A percentile compares a stretch with the other conserved stretches of the same genome.
phyloP scores from a whole-genome alignment of 345 rosid species.

The Toxicodendron radicans region DNA sequence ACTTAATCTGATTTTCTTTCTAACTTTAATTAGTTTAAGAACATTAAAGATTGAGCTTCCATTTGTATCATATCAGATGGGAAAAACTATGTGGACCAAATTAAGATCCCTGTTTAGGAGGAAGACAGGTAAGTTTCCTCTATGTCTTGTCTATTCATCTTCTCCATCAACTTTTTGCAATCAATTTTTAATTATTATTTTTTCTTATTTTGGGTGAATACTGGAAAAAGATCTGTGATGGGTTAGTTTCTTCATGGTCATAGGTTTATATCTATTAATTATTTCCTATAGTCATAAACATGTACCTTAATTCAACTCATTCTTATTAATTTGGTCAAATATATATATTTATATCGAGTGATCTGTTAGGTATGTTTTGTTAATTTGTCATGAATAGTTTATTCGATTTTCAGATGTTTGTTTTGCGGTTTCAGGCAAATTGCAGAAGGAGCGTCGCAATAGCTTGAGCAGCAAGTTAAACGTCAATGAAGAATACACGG shows the following conservation, averaged over 20 bases:
- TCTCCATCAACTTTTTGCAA: too few relatives aligned
- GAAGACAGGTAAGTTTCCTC: conserved; percentile 28
- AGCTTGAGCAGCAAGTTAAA: conserved; percentile 45
- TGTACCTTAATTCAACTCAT: too few relatives aligned
- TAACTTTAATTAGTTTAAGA: neutral
- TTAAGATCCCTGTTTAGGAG: conserved; percentile 33
- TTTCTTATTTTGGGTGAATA: neutral
- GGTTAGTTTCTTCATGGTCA: too few relatives aligned
- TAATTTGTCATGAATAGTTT: neutral
- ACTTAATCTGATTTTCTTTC: neutral
- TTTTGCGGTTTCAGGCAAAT: conserved; percentile 42
- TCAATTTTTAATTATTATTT: neutral
- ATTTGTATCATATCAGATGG: conserved; percentile 12
- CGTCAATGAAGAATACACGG: conserved; percentile 77
- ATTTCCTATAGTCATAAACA: too few relatives aligned
- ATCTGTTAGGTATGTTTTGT: too few relatives aligned
- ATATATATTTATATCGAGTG: too few relatives aligned
- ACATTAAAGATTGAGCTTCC: neutral
- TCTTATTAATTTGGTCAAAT: too few relatives aligned
- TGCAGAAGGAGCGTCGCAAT: conserved; percentile 25
- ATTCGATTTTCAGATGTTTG: neutral
- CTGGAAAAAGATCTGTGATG: too few relatives aligned
- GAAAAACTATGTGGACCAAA: conserved; percentile 35
- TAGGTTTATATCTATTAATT: too few relatives aligned
- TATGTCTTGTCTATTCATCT: neutral